Evolutionary conservation across 495 filamentous ascomycete genomes (phyloP), one percentile per base, ranked within the genome.

Genomic region (Xylaria longipes): DNA sequence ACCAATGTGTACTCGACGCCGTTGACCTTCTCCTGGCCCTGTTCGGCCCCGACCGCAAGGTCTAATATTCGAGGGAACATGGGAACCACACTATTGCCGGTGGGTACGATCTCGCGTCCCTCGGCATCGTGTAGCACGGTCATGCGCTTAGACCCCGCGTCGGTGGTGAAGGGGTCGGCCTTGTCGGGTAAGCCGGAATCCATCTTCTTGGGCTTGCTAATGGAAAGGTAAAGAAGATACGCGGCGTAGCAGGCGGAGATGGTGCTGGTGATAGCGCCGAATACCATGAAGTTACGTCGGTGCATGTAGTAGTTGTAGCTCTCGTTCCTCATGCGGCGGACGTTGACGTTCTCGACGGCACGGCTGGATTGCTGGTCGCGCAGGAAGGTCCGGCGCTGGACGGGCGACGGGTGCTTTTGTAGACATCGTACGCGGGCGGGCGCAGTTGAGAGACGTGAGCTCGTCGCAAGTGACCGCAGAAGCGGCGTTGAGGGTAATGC

Each of bases 51-150:
- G 9, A 82, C 69, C 2, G 90, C 87, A 0, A 97, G 82, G 45
- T 84, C 80, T 62, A 98, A 87, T 1, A 88, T 89, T 57, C 87
- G 85, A 0, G 96, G 95, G 79, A 98, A 97, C 52, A 87, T 86
- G 1, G 94, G 94, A 0, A 98, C 88, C 5, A 90, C 89, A 79
- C 88, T 92, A 68, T 92, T 96, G n/a, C 95, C 93, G 2, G 94
- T 97, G 3, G 87, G 81, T 0, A 97, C 90, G 54, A 93, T 83
- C 70, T 94, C 91, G 25, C 82, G 84, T n/a, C 91, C 88, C 3
- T 87, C 87, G 39, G 71, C 72, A 64, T 84, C 83, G 67, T 87
- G 86, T 1, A 89, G 78, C 0, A 90, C 80, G 4, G 89, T 83
- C 67, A 90, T 88, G 76, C 87, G 84, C 71, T 85, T 87, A 1